Percentiles rank a stretch among this genome's conserved stretches.
These are phyloP conservation scores for Aspergillus pseudoterreus DNA, from an alignment of 2,329 filamentous ascomycete genomes.

Conservation along the genomic window DNA sequence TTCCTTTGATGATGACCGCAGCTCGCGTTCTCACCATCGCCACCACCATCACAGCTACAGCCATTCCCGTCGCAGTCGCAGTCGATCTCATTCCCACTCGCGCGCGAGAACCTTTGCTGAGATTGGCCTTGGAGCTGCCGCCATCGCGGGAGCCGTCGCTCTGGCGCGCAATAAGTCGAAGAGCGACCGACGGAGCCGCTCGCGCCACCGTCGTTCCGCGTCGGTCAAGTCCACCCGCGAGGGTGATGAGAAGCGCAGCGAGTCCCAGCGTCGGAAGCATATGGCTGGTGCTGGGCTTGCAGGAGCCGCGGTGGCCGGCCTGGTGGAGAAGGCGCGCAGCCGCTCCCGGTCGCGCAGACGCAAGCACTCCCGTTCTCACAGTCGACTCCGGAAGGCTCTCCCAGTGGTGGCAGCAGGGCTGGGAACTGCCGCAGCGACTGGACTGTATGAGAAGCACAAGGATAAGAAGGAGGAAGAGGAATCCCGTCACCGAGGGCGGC, in stretches of 20 bases:
- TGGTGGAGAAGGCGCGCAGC: conserved; percentile 56
- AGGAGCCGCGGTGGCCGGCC: conserved; percentile 59
- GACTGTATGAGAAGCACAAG: conserved; percentile 61
- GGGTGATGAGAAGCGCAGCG: conserved; percentile 30
- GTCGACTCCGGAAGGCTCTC: conserved; percentile 53
- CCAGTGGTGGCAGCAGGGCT: conserved; percentile 60
- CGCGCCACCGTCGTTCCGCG: conserved; percentile 38
- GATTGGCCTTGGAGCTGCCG: conserved; percentile 52
- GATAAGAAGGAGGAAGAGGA: conserved; percentile 55
- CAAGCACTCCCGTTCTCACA: conserved; percentile 50
- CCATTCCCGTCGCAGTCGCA: conserved; percentile 30
- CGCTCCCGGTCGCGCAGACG: conserved; percentile 53
- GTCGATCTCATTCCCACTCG: conserved; percentile 47
- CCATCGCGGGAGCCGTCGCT: conserved; percentile 58
- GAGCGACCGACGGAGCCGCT: conserved; percentile 47
- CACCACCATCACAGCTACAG: conserved; percentile 29
- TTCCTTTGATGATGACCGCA: conserved; percentile 39
- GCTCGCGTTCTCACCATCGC: conserved; percentile 27
- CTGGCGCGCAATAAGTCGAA: conserved; percentile 53
- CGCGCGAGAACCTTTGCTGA: conserved; percentile 53
- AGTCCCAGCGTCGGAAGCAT: conserved; percentile 53
- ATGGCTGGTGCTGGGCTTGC: conserved; percentile 61
- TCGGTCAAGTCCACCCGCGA: conserved; percentile 21
- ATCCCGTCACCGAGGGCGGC: conserved; percentile 31
- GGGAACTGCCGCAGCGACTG: conserved; percentile 58